These are phyloP conservation scores for Chalciporus sphaerocephalus DNA, from an alignment of 768 basidiomycete genomes.

Conservation along the genomic window DNA sequence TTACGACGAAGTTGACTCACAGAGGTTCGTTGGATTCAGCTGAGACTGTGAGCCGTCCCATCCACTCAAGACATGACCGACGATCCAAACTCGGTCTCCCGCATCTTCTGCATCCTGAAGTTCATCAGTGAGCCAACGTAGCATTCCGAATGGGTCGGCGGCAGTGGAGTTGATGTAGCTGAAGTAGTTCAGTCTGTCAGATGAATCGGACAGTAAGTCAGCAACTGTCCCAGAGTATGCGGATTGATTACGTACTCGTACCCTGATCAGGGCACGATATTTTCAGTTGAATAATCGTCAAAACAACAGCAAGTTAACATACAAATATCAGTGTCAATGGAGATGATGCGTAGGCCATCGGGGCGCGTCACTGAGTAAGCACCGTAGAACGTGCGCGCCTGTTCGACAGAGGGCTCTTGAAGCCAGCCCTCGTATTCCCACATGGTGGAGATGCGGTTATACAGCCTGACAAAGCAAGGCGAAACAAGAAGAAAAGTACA, in stretches of 20 bases:
- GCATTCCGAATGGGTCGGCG: conserved; percentile 46
- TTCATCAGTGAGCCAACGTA: conserved; percentile 48
- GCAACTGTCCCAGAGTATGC: background rate
- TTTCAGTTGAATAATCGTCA: background rate
- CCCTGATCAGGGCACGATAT: conserved; percentile 19
- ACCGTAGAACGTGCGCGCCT: conserved; percentile 44
- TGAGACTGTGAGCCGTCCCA: conserved; percentile 43
- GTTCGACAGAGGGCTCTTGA: conserved; percentile 32
- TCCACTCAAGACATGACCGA: conserved; percentile 48
- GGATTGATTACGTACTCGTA: conserved; percentile 27
- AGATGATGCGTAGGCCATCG: conserved; percentile 46
- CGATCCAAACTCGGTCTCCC: conserved; percentile 45
- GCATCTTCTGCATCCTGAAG: conserved; percentile 50
- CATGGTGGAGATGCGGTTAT: conserved; percentile 43
- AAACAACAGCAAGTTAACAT: conserved; percentile 6
- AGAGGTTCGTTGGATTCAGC: conserved; percentile 41
- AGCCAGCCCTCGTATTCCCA: conserved; percentile 49
- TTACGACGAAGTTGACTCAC: conserved; percentile 24
- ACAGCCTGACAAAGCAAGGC: no score
- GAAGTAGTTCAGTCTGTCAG: conserved; percentile 40
- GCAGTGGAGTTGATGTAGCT: conserved; percentile 45
- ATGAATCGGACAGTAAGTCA: conserved; percentile 2
- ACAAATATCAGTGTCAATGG: conserved; percentile 51
- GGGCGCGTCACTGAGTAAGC: conserved; percentile 42
- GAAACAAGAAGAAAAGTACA: background rate